Base-by-base conservation (phyloP, 306 rosid genomes). In the Cicer bijugum region DNA sequence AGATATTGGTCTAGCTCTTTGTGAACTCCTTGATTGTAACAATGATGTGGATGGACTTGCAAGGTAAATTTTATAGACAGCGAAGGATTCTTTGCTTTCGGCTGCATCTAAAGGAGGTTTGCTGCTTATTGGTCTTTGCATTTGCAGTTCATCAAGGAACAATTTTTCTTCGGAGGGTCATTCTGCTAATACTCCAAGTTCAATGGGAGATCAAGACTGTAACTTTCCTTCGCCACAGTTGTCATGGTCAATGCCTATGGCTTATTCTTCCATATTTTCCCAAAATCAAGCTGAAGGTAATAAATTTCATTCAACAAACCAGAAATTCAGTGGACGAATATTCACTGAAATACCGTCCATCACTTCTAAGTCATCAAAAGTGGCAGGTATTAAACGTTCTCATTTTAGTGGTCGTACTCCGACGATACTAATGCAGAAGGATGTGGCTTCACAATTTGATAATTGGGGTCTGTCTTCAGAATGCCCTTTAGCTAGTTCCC, bases 1-100 rank as follows among this genome's bases (percentile, higher is more conserved):
- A 72, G 91, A 88, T 71, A 66, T 90, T 81, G 97, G 97, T 50
- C 89, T 80, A 84, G 90, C 91, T 40, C 97, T 90, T 33, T 88
- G 96, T 71, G 91, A 86, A 64, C 96, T 88, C 75, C 91, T 90
- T 82, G 89, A 88, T 80, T 84, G 82, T 77, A 77, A 79, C 66
- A 71, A 78, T 75, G 78, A 76, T 60, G 50, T 23, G 46, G 84
- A 78, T 69, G 76, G 75, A 71, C 72, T 23, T 8, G 80, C 51
- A 28, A 82, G 95, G 95, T 89, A 85, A 75, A 40, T 47, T 56
- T 43, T 67, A 52, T 74, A 39, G 12, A 69, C 67, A 39, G 69
- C 57, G 71, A 76, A 78, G 71, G 7, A 50, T 70, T 23, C 15
- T 50, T 23, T 75, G 66, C 48, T 20, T 47, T 74, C 23, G 28